Percentiles rank a stretch among this genome's conserved stretches.
Conservation (phyloP, 495 filamentous ascomycete species). For the Platismatia glauca region DNA sequence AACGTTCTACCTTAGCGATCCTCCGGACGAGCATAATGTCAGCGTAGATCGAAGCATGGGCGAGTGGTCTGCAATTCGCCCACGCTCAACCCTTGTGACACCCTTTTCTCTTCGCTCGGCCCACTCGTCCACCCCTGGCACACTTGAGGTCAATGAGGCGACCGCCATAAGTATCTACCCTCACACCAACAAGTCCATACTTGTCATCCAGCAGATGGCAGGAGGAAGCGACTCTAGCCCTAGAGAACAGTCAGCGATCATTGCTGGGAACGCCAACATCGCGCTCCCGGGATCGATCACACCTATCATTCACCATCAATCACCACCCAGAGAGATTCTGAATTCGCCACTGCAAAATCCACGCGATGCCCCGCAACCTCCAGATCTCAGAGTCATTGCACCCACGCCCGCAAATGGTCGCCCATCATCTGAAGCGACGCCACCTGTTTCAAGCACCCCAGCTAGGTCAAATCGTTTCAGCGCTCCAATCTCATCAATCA, state of each 20-base stretch:
- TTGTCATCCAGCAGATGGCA: conserved; percentile 59
- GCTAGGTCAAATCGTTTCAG: conserved; percentile 33
- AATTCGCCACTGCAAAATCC: conserved; percentile 71
- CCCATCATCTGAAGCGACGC: conserved; percentile 20
- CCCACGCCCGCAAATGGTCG: conserved; percentile 51
- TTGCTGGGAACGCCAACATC: conserved; percentile 24
- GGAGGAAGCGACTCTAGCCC: conserved; percentile 20
- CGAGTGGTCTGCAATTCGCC: conserved; percentile 29
- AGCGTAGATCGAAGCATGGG: conserved; percentile 10
- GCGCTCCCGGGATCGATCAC: conserved; percentile 18
- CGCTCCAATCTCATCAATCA: conserved; percentile 44
- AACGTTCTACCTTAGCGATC: conserved; percentile 10
- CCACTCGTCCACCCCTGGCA: conserved; percentile 39
- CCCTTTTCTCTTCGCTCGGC: conserved; percentile 39
- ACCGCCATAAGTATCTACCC: conserved; percentile 74
- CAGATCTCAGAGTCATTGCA: conserved; percentile 63
- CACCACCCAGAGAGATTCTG: conserved; percentile 43
- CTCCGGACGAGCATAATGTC: conserved; percentile 8
- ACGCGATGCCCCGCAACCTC: conserved; percentile 59
- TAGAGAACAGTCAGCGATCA: conserved; percentile 20
- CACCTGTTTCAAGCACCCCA: conserved; percentile 19
- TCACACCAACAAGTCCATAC: conserved; percentile 75
- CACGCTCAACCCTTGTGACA: conserved; percentile 39
- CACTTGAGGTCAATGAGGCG: conserved; percentile 59
- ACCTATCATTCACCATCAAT: conserved; percentile 35